phyloP scores from a whole-genome alignment of 2,329 filamentous ascomycete genomes.

The Penicillium psychrosexuale region DNA sequence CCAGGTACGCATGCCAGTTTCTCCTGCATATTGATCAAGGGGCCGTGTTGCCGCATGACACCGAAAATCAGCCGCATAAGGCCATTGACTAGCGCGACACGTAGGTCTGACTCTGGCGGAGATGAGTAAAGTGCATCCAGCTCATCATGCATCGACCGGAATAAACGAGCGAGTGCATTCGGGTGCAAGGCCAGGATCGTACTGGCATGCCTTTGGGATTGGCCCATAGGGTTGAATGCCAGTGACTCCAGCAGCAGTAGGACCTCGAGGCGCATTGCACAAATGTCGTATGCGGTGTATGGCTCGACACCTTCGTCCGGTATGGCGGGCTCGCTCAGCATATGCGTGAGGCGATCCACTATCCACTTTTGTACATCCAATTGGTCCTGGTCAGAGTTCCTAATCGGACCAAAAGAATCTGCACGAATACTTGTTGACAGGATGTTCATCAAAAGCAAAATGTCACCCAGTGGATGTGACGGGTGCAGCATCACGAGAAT shows the following conservation, averaged over 20 bases:
- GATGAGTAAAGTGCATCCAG: conserved; percentile 60
- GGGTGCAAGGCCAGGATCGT: conserved; percentile 65
- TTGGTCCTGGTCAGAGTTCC: conserved; percentile 39
- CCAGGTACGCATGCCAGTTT: conserved; percentile 70
- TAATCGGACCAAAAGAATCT: conserved; percentile 55
- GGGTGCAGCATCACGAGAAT: conserved; percentile 58
- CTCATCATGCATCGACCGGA: conserved; percentile 71
- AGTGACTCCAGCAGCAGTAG: conserved; percentile 44
- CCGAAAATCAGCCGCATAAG: conserved; percentile 61
- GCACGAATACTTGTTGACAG: conserved; percentile 55
- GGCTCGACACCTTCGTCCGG: conserved; percentile 44
- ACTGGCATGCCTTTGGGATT: conserved; percentile 58
- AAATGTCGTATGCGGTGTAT: conserved; percentile 40
- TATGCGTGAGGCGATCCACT: conserved; percentile 55
- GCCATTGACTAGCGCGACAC: conserved; percentile 55
- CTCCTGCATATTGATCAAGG: conserved; percentile 63
- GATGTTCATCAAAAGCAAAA: conserved; percentile 54
- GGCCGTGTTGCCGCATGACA: conserved; percentile 59
- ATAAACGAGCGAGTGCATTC: conserved; percentile 68
- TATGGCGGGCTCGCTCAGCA: conserved; percentile 55
- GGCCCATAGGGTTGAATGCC: conserved; percentile 51
- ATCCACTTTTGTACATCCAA: conserved; percentile 46
- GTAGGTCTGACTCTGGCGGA: conserved; percentile 45
- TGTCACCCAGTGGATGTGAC: conserved; percentile 56
- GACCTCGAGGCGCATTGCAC: conserved; percentile 45